These are phyloP conservation scores for Cystobasidium onofrii DNA, from an alignment of 768 basidiomycete species.

Conservation along the genomic window DNA sequence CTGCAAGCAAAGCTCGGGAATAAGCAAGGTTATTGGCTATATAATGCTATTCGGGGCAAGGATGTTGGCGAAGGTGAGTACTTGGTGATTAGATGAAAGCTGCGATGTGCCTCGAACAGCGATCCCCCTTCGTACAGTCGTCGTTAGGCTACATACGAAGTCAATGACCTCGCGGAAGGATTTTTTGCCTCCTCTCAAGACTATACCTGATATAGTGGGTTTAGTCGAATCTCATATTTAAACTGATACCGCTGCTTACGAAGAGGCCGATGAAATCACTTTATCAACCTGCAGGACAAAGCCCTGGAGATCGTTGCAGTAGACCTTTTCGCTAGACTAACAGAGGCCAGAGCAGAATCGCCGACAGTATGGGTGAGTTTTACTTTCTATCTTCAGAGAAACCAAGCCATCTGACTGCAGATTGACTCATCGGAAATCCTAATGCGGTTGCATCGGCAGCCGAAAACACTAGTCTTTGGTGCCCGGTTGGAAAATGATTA, in stretches of 20 bases:
- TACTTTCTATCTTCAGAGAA: not conserved
- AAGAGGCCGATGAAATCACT: no score
- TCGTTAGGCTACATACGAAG: not conserved
- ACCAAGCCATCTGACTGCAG: no score
- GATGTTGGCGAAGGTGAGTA: conserved; percentile 72
- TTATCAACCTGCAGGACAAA: not conserved
- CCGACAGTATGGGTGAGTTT: conserved; percentile 1
- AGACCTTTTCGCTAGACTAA: not conserved
- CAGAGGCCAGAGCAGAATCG: not conserved
- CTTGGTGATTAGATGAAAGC: no score
- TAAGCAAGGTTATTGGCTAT: conserved; percentile 65
- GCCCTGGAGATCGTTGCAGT: not conserved
- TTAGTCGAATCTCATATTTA: no score
- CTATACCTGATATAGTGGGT: not conserved
- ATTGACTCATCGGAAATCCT: no score
- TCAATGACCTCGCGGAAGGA: conserved; percentile 3
- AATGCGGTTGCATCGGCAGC: not conserved
- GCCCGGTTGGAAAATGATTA: conserved; percentile 1
- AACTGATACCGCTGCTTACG: no score
- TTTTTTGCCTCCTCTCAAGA: not conserved
- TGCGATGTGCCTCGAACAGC: no score
- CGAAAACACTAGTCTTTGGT: conserved; percentile 9
- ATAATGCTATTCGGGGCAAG: conserved; percentile 74
- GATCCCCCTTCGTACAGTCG: no score
- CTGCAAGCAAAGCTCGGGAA: conserved; percentile 48